Percentiles rank a stretch among this genome's conserved stretches.
phyloP scores from a whole-genome alignment of 768 basidiomycete genomes.

The Tephrocybe rancida region DNA sequence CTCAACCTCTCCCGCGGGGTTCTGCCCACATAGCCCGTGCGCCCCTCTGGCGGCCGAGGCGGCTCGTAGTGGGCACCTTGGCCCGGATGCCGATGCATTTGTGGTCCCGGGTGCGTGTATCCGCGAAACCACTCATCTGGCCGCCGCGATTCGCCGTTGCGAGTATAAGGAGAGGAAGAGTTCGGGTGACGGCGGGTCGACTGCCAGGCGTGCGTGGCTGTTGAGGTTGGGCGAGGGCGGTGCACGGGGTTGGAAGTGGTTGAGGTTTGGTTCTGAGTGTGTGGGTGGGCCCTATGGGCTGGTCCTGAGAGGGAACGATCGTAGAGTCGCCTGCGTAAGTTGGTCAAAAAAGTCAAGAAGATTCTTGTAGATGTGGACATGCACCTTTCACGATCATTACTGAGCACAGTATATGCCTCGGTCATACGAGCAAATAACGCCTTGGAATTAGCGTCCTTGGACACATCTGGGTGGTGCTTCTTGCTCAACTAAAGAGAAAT shows the following conservation, averaged over 20 bases:
- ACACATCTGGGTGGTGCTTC: conserved; percentile 50
- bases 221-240: conserved; percentile 24
- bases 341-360: neutral
- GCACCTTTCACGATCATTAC: conserved; percentile 45
- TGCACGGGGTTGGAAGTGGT: conserved; percentile 25
- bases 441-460: conserved; percentile 41
- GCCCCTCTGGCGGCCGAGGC: conserved; percentile 6
- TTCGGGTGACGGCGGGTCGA: conserved; percentile 19
- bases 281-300: conserved; percentile 20
- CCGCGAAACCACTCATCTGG: conserved; percentile 11
- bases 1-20: conserved; percentile 24
- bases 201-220: conserved; percentile 45
- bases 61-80: conserved; percentile 14
- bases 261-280: conserved; percentile 9
- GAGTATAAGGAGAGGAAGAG: conserved; percentile 21
- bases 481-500: conserved; percentile 39
- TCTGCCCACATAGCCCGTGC: conserved; percentile 14
- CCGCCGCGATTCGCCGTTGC: conserved; percentile 15
- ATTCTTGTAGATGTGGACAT: conserved; percentile 29
- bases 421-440: conserved; percentile 40
- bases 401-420: conserved; percentile 47
- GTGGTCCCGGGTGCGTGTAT: neutral
- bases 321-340: conserved; percentile 39
- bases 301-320: conserved; percentile 35
- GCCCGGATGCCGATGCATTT: conserved; percentile 2